phyloP scores from a whole-genome alignment of 2,329 filamentous ascomycete species.

The Diaporthe helianthi region DNA sequence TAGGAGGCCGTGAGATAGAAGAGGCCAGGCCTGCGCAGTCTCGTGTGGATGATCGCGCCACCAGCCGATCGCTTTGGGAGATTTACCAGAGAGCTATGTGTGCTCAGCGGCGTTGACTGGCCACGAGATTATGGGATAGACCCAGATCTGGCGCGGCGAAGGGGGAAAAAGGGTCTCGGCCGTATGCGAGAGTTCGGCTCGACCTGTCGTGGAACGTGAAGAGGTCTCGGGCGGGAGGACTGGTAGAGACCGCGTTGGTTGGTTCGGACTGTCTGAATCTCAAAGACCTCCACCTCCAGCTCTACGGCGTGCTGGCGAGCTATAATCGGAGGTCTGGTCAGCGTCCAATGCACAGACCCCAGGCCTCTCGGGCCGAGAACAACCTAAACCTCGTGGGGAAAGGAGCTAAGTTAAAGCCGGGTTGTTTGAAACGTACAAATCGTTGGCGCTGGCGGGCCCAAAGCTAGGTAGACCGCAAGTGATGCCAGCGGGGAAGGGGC shows the following conservation, averaged over 20 bases:
- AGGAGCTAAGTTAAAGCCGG: slow-evolving; percentile 24
- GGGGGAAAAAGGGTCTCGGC: neutral
- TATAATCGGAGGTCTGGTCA: slow-evolving; percentile 23
- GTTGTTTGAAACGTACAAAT: slow-evolving; percentile 33
- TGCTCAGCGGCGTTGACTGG: neutral
- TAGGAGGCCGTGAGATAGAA: neutral
- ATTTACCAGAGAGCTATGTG: neutral
- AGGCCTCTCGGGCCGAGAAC: neutral
- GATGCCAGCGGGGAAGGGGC: slow-evolving; percentile 18
- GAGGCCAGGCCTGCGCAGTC: neutral
- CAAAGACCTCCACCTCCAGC: neutral
- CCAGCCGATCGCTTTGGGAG: neutral
- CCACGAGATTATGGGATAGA: neutral
- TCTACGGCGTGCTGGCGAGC: neutral
- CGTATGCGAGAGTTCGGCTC: slow-evolving; percentile 22
- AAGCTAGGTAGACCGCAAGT: slow-evolving; percentile 16
- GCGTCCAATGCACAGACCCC: slow-evolving; percentile 26
- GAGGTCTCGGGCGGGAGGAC: neutral
- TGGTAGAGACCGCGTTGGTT: slow-evolving; percentile 8
- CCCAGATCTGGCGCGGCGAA: neutral
- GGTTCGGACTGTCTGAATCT: slow-evolving; percentile 4
- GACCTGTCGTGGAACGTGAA: slow-evolving; percentile 21
- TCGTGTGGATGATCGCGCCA: neutral
- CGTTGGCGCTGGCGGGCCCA: slow-evolving; percentile 26
- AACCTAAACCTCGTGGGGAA: slow-evolving; percentile 2